Conservation (phyloP, 805 yeast species). For the Saturnispora silvae region DNA sequence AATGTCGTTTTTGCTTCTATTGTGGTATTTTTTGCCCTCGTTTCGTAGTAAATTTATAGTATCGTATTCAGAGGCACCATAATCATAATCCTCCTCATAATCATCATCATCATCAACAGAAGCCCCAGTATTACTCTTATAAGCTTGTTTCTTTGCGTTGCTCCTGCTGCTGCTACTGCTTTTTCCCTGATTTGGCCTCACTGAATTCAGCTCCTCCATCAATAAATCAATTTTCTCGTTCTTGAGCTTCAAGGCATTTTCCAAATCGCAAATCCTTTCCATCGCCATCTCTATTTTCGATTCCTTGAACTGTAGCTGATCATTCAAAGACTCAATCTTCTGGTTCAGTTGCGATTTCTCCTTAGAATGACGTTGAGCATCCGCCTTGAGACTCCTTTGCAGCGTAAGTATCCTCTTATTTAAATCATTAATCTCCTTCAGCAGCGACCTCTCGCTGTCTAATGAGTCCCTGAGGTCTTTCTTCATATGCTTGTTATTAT, state of each 20-base stretch:
- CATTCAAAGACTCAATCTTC: background rate
- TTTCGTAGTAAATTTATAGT: too few species aligned
- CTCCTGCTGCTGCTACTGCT: too few species aligned
- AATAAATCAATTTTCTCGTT: constrained; percentile 8
- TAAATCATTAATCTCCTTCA: constrained; percentile 4
- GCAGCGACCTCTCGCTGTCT: background rate
- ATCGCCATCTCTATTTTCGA: background rate
- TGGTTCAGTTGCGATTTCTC: background rate
- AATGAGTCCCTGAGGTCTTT: too few species aligned
- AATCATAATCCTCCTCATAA: background rate
- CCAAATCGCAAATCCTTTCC: constrained; percentile 6
- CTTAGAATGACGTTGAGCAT: background rate
- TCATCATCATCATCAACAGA: background rate
- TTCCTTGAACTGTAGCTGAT: background rate
- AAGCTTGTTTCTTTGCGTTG: background rate
- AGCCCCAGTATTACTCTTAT: background rate
- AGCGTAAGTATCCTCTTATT: background rate
- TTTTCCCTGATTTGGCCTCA: too few species aligned
- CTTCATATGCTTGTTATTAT: too few species aligned
- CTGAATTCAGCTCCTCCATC: background rate
- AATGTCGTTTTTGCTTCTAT: too few species aligned
- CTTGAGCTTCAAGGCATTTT: constrained; percentile 5
- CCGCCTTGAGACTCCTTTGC: constrained; percentile 1
- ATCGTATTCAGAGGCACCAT: too few species aligned
- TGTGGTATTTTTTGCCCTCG: too few species aligned